Evolutionary conservation across 2,329 filamentous ascomycete species (phyloP).

Genomic region (Hypocreales sp.): DNA sequence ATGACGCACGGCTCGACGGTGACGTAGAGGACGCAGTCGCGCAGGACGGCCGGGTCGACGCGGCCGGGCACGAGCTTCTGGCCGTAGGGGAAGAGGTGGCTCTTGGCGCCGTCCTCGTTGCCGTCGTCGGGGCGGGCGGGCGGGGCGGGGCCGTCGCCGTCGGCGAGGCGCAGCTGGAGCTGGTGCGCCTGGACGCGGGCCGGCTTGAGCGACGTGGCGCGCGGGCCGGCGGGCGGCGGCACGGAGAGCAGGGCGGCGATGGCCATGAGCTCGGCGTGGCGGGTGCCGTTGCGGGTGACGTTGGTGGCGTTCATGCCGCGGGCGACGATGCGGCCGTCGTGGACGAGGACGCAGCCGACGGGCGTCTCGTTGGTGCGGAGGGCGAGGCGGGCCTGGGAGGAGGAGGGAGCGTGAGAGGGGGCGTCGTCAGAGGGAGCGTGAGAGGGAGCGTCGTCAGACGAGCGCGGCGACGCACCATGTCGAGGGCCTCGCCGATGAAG

Average conservation of each 20-base stretch:
- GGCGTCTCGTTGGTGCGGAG: conserved; percentile 82
- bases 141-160: not conserved
- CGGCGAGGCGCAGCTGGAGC: not conserved
- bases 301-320: conserved; percentile 97
- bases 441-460: too few species aligned
- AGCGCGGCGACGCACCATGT: conserved; percentile 49
- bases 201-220: conserved; percentile 17
- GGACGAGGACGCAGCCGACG: conserved; percentile 87
- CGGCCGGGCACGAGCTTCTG: conserved; percentile 40
- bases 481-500: conserved; percentile 76
- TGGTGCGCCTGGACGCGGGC: conserved; percentile 1
- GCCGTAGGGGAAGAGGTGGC: conserved; percentile 45
- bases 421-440: too few species aligned
- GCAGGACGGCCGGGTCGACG: conserved; percentile 53
- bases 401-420: too few species aligned
- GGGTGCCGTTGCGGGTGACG: conserved; percentile 74
- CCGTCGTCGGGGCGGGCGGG: conserved; percentile 19
- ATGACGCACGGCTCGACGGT: conserved; percentile 98
- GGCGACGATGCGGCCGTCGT: conserved; percentile 64
- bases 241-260: conserved; percentile 42
- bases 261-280: conserved; percentile 91
- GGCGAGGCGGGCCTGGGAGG: conserved; percentile 66
- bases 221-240: conserved; percentile 12
- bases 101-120: conserved; percentile 36
- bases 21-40: conserved; percentile 70